Evolutionary conservation across 805 yeast species (phyloP).

Genomic region (Candida tallmaniae): DNA sequence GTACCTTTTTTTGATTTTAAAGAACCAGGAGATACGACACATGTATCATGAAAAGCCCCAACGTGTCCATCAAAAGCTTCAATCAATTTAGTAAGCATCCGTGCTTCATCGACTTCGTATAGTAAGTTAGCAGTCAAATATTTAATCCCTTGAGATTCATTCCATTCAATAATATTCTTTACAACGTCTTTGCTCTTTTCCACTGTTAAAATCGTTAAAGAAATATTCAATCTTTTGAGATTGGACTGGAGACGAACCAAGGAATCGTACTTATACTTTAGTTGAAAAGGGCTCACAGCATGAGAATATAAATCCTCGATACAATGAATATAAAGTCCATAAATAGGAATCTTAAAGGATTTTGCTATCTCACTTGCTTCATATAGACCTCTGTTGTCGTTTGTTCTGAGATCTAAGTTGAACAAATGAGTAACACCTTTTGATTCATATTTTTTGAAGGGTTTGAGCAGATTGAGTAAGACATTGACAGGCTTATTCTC

Average conservation of each 20-base stretch:
- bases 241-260: constrained; percentile 25
- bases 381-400: constrained; percentile 40
- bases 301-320: constrained; percentile 40
- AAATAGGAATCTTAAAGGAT: constrained; percentile 25
- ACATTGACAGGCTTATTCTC: constrained; percentile 26
- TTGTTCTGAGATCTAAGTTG: constrained; percentile 40
- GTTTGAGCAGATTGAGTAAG: constrained; percentile 7
- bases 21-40: constrained; percentile 38
- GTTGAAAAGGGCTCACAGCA: constrained; percentile 38
- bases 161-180: constrained; percentile 18
- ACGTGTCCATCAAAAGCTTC: constrained; percentile 16
- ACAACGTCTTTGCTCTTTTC: constrained; percentile 27
- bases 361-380: constrained; percentile 30
- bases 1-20: constrained; percentile 33
- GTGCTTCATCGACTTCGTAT: constrained; percentile 44
- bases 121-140: constrained; percentile 34
- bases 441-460: constrained; percentile 6
- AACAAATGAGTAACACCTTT: constrained; percentile 44
- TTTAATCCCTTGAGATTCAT: constrained; percentile 17
- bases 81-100: constrained; percentile 16
- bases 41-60: constrained; percentile 33
- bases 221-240: constrained; percentile 31
- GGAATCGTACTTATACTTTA: constrained; percentile 33
- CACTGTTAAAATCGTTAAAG: constrained; percentile 35
- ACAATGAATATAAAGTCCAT: constrained; percentile 39